Conservation (phyloP, 352 stramenopile genomes). For the Peronospora farinosa region DNA sequence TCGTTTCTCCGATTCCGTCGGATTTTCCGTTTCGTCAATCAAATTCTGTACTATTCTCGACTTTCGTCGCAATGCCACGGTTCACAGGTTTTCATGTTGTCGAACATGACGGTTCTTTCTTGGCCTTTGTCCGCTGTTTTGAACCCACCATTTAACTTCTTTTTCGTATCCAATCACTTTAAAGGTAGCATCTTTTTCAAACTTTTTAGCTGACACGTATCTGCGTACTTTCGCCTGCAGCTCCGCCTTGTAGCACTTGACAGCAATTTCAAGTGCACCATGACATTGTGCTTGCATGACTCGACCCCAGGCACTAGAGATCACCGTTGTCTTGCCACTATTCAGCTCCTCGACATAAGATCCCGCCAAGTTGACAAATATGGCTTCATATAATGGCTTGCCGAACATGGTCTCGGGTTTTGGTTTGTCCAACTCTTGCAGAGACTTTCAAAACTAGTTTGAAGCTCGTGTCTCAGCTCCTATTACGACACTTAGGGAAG, state of each 20-base stretch:
- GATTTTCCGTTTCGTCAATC: conserved; percentile 30
- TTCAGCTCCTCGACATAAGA: conserved; percentile 86
- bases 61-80: conserved; percentile 27
- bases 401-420: too few relatives aligned
- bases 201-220: conserved; percentile 48
- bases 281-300: conserved; percentile 83
- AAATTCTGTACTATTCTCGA: conserved; percentile 11
- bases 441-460: too few relatives aligned
- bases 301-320: conserved; percentile 85
- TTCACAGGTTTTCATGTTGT: conserved; percentile 66
- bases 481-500: too few relatives aligned
- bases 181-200: conserved; percentile 49
- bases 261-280: conserved; percentile 65
- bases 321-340: conserved; percentile 78
- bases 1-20: conserved; percentile 40
- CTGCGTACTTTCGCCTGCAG: conserved; percentile 41
- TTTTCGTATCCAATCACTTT: conserved; percentile 24
- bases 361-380: conserved; percentile 78
- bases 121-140: conserved; percentile 52
- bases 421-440: too few relatives aligned
- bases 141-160: conserved; percentile 15
- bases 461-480: too few relatives aligned
- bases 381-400: conserved; percentile 78
- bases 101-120: conserved; percentile 61
- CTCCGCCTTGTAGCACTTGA: conserved; percentile 73